Base-by-base conservation (phyloP, 139 green algal genomes). In the Picochlorum sp. region DNA sequence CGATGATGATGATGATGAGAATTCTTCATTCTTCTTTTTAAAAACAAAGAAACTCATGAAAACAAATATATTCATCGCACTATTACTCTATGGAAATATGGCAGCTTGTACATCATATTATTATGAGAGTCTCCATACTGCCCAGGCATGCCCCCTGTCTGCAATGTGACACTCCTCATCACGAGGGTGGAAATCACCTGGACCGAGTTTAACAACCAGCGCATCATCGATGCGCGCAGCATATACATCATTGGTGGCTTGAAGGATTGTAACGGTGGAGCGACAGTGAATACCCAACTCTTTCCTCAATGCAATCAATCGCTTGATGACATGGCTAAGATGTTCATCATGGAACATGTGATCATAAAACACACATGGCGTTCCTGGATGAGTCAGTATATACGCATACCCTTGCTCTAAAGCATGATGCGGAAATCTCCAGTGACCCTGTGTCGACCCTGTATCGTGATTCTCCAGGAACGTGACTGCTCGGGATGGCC, bases 401-500 rank as follows among this genome's bases (percentile, higher is more conserved):
- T 97, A 97, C 16, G 87, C 87, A 58, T 97, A 98, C 20, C 92
- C 91, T 38, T 78, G 24, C 26, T 69, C 70, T 13, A 92, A 52
- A 20, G 80, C 55, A 9, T 84, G 49, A 2, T 51, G 5, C 2
- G 91, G 91, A 62, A 91, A 94, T 38, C 79, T 80, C 86, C 86
- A 94, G 66, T 89, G 85, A 57, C 80, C 66, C 69, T 86, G 80
- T 14, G 60, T 84, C 66, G 68, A 81, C 38, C 76, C 81, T 90
- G 85, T 92, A 71, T 92, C 86, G 74, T 98, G 92, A 81, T 98
- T 97, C 65, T 97, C 92, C 52, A 99, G 83, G 77, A 99, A 98
- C 55, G 89, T 96, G 54, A 98, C 83, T 23, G 90, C 86, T 34
- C 90, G 83, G 13, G 77, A 89, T 28, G 92, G 92, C 92, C 88